Percentiles rank a stretch among this genome's conserved stretches.
These are phyloP conservation scores for Botryotinia narcissicola DNA, from an alignment of 2,329 filamentous ascomycete genomes.

Conservation along the genomic window DNA sequence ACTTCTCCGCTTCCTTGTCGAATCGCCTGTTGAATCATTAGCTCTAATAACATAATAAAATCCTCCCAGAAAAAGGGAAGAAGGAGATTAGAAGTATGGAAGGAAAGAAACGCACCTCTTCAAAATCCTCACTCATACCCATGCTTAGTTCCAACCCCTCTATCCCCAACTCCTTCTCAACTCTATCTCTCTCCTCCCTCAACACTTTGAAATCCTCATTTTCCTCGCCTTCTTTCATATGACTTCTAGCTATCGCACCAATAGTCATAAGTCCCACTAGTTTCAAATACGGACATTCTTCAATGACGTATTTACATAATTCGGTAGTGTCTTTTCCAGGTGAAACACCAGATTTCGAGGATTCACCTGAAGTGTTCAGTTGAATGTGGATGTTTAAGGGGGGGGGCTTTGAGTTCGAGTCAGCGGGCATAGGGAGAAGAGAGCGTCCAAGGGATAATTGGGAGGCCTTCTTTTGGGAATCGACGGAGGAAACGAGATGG, in stretches of 20 bases:
- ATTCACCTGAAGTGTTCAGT: slow-evolving; percentile 91
- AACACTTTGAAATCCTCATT: slow-evolving; percentile 85
- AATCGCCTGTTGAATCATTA: slow-evolving; percentile 64
- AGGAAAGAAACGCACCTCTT: slow-evolving; percentile 34
- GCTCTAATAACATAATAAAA: slow-evolving; percentile 59
- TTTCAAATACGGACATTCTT: slow-evolving; percentile 69
- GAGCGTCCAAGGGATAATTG: slow-evolving; percentile 75
- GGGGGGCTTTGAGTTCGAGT: slow-evolving; percentile 36
- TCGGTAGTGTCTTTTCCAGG: slow-evolving; percentile 60
- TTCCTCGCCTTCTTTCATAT: slow-evolving; percentile 65
- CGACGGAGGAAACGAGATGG: slow-evolving; percentile 88
- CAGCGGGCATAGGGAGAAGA: slow-evolving; percentile 45
- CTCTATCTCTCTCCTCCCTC: slow-evolving; percentile 65
- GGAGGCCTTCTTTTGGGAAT: slow-evolving; percentile 81
- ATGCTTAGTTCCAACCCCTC: slow-evolving; percentile 29
- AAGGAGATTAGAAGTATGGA: no score
- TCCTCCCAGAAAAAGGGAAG: background rate
- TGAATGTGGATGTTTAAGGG: slow-evolving; percentile 71
- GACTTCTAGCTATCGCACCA: slow-evolving; percentile 84
- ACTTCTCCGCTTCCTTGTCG: slow-evolving; percentile 83
- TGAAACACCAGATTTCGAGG: slow-evolving; percentile 76
- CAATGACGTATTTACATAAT: slow-evolving; percentile 68
- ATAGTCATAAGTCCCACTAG: slow-evolving; percentile 95
- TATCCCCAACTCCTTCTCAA: slow-evolving; percentile 60
- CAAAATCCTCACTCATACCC: slow-evolving; percentile 47